A percentile compares a stretch with the other conserved stretches of the same genome.
phyloP scores from a whole-genome alignment of 345 rosid genomes.

The Stellera chamaejasme region DNA sequence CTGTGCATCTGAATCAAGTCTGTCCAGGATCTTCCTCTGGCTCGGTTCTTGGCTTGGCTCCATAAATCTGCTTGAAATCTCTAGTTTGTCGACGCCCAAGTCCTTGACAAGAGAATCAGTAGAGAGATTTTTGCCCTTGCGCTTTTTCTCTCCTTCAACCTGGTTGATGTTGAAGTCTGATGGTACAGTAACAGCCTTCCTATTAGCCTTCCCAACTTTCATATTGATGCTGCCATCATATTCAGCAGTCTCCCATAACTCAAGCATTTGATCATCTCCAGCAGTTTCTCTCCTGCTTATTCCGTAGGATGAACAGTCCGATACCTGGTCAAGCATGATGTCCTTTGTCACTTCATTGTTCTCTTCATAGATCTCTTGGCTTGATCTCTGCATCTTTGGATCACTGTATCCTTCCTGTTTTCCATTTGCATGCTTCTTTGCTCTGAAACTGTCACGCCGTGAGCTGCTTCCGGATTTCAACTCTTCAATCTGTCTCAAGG shows the following conservation, averaged over 20 bases:
- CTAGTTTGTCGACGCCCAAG: conserved; percentile 60
- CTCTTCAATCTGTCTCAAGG: conserved; percentile 45
- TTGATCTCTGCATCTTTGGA: conserved; percentile 31
- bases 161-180: conserved; percentile 2
- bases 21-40: conserved; percentile 67
- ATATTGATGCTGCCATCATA: conserved; percentile 36
- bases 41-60: conserved; percentile 49
- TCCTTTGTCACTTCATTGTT: conserved; percentile 74
- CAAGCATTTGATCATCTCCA: conserved; percentile 44
- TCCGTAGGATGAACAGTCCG: conserved; percentile 79
- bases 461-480: conserved; percentile 27
- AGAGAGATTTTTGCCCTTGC: conserved; percentile 33
- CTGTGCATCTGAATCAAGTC: conserved; percentile 85
- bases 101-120: conserved; percentile 56
- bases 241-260: conserved; percentile 45
- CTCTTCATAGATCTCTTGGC: conserved; percentile 37
- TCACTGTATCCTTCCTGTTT: conserved; percentile 29
- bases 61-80: conserved; percentile 50
- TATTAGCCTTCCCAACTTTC: conserved; percentile 31
- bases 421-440: conserved; percentile 24
- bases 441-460: conserved; percentile 16
- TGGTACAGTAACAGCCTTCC: conserved; percentile 15
- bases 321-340: conserved; percentile 84
- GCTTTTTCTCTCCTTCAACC: conserved; percentile 22
- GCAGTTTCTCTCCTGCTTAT: conserved; percentile 55